Conservation (phyloP, 2,329 filamentous ascomycete species). For the Lachnellula willkommii region DNA sequence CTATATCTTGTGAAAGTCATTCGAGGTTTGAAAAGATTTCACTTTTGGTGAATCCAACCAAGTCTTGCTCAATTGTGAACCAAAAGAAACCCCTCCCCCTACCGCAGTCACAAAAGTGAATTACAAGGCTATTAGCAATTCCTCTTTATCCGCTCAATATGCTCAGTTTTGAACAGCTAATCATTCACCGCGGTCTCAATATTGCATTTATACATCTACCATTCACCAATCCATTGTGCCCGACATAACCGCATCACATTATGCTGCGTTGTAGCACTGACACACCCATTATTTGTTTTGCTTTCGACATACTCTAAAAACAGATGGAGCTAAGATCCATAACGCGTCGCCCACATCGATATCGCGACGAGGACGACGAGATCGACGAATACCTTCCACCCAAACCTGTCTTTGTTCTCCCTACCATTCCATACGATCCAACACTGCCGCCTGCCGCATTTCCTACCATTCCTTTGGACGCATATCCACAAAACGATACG, state of each 20-base stretch:
- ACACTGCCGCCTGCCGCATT: constrained; percentile 17
- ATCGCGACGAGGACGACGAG: constrained; percentile 22
- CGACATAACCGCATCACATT: background rate
- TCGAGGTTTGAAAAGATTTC: too few relatives aligned
- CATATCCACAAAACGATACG: background rate
- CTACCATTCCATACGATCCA: constrained; percentile 24
- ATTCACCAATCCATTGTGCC: background rate
- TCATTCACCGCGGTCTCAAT: background rate
- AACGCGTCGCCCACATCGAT: constrained; percentile 19
- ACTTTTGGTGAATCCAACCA: too few relatives aligned
- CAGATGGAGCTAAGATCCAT: constrained; percentile 5
- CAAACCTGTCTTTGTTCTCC: constrained; percentile 19
- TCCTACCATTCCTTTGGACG: constrained; percentile 22
- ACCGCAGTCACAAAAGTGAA: too few relatives aligned
- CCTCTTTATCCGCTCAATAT: too few relatives aligned
- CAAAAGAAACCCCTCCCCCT: too few relatives aligned
- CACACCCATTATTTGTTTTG: constrained; percentile 2
- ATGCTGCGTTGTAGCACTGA: background rate
- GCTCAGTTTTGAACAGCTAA: background rate
- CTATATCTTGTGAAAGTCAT: too few relatives aligned
- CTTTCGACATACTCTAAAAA: background rate
- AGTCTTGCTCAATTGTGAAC: too few relatives aligned
- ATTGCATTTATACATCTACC: background rate
- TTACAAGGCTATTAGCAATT: too few relatives aligned
- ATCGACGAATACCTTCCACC: constrained; percentile 1